These are phyloP conservation scores for Zygosaccharomyces pseudorouxii DNA, from an alignment of 805 yeast genomes.

Conservation along the genomic window DNA sequence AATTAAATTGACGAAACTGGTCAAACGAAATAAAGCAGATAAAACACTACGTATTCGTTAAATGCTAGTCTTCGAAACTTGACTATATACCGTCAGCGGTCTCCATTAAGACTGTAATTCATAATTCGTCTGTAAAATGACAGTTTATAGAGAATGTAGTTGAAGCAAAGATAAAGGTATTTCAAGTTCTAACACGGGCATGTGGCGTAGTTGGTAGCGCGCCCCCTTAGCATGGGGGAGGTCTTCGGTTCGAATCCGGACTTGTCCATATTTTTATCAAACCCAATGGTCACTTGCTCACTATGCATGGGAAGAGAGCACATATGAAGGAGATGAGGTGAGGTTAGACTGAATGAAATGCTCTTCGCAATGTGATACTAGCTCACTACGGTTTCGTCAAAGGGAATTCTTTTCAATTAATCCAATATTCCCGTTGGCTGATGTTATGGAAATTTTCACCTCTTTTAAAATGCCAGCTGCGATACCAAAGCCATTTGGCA, in stretches of 20 bases:
- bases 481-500: not conserved
- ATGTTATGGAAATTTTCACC: not conserved
- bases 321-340: not conserved
- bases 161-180: not conserved
- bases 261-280: conserved; percentile 51
- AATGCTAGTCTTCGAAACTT: too few relatives aligned
- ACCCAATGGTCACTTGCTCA: not conserved
- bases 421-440: not conserved
- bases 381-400: too few relatives aligned
- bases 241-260: conserved; percentile 75
- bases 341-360: not conserved
- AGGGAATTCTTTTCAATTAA: too few relatives aligned
- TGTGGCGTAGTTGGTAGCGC: conserved; percentile 80
- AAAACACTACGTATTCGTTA: too few relatives aligned
- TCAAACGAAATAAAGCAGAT: too few relatives aligned
- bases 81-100: too few relatives aligned
- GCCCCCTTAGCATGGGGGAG: conserved; percentile 72
- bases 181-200: conserved; percentile 40
- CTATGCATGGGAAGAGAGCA: not conserved
- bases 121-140: too few relatives aligned
- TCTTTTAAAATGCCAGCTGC: not conserved
- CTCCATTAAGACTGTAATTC: too few relatives aligned
- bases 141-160: not conserved
- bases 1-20: too few relatives aligned
- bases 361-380: too few relatives aligned